Evolutionary conservation across 1,139 yeast genomes (phyloP), one percentile per base, ranked within the genome.

Genomic region (Nakaseomyces delphensis): DNA sequence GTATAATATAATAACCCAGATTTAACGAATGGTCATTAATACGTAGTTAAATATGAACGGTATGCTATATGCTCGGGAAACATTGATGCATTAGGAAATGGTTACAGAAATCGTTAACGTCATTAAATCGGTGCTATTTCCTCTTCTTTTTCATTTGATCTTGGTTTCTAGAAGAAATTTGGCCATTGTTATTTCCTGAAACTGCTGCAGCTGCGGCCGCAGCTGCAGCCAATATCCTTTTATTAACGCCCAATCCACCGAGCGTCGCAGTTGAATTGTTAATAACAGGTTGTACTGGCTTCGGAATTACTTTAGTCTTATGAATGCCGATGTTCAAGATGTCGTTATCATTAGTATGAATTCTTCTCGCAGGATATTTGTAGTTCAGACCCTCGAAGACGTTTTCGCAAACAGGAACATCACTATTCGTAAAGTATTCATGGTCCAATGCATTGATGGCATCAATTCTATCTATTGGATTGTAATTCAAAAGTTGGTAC

Each of bases 361-460:
- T 82, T 56, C 85, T 71, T 56, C 94, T 67, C 38, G 74, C 74
- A 3, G 93, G 91, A 54, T 83, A 83, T 49, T 75, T 77, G 55
- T 76, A 69, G 33, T 65, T 69, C 42, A 77, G 67, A 1, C 80
- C 82, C 46, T 77, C 82, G 60, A 83, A 82, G 1, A 85, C 83
- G 55, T 84, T 83, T 31, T 74, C 78, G 19, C 72, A 67, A 0
- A 85, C 87, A 45, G 74, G 73, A 1, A 93, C 89, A 14, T 64
- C 63, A n/a, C 57, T 55, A 41, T 54, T 55, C 9, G 70, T 68
- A 59, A 93, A 91, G 67, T 81, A 91, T 6, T 77, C 77, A 62
- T 91, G 95, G 9, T 74, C 62, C 45, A 91, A 63, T 0, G 96
- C 84, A 45, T 76, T 78, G 38, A 73, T 72, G 0, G 96, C 95